Evolutionary conservation across 2,329 filamentous ascomycete species (phyloP), one percentile per base, ranked within the genome.

Genomic region (Cercospora brassicicola): DNA sequence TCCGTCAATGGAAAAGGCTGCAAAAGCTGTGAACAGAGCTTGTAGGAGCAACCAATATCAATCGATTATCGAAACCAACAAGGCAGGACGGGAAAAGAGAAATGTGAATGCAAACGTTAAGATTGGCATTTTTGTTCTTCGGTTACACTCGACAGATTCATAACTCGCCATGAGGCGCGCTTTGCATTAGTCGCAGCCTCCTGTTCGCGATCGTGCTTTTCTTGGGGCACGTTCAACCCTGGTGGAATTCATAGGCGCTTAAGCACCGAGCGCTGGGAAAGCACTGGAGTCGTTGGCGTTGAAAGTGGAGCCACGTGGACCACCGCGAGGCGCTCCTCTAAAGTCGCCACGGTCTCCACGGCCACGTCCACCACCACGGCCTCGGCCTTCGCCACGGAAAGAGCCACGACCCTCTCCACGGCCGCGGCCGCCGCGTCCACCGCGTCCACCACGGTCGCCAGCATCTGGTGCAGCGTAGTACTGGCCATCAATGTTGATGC

Each of bases 401-500:
- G 83, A 80, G 69, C 77, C 79, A 67, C 79, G 79, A 65, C 78
- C 76, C 33, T 64, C 62, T 69, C 76, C 75, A 64, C 76, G 73
- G 61, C 76, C 76, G 59, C 77, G 77, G 59, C 78, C 72, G 72
- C 86, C 84, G 73, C 84, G 82, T 73, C 84, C 84, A 69, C 84
- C 84, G 70, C 82, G 82, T 67, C 83, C 86, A 71, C 87, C 85
- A 73, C 86, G 84, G 74, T 87, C 85, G 73, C 84, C 83, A 72
- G 83, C 82, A 67, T 85, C 81, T 73, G 82, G 77, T 72, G 88
- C 87, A 75, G 89, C 86, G 68, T 77, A 77, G 71, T 79, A 91
- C 88, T 84, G 79, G 70, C 93, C 89, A 82, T 97, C 94, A 73
- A 97, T 92, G 78, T 96, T 93, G 77, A 98, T 81, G 80, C 91